Evolutionary conservation across 176 grass and related monocot species (phyloP).

Genomic region (Cenchrus purpureus): DNA sequence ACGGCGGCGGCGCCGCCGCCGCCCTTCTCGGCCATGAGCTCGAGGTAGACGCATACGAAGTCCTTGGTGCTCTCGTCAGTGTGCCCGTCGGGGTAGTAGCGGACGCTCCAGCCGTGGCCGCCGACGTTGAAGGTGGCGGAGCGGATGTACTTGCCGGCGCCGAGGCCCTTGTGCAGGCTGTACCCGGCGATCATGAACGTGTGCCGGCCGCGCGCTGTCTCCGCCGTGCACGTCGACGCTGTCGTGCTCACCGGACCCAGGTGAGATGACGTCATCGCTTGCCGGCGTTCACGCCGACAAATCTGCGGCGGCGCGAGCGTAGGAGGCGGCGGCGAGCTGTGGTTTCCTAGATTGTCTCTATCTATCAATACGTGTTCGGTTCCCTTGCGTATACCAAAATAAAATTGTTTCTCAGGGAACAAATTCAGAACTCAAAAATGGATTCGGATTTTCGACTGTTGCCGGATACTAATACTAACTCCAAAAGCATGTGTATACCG

Average conservation of each 20-base stretch:
- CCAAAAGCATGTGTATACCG: no score
- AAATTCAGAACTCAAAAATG: no score
- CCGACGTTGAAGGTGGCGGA: background rate
- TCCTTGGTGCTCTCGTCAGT: accelerated
- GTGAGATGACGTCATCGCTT: no score
- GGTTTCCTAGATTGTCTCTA: no score
- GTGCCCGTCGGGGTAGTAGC: background rate
- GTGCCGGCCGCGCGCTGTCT: background rate
- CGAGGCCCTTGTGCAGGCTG: background rate
- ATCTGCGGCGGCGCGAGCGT: no score
- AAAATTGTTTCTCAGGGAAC: no score
- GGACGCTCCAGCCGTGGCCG: background rate
- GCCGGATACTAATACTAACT: no score
- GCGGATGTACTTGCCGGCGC: background rate
- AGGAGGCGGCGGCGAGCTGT: no score
- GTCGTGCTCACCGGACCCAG: background rate
- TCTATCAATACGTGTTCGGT: no score
- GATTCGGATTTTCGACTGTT: no score
- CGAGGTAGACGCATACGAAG: background rate
- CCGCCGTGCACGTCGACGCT: background rate
- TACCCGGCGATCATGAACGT: background rate
- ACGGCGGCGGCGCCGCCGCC: background rate
- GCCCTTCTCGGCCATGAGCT: background rate
- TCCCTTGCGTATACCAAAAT: no score
- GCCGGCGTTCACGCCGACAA: no score